Percentiles rank a stretch among this genome's conserved stretches.
Evolutionary conservation across 805 yeast genomes (phyloP).

Genomic region (Ogataea sp.): DNA sequence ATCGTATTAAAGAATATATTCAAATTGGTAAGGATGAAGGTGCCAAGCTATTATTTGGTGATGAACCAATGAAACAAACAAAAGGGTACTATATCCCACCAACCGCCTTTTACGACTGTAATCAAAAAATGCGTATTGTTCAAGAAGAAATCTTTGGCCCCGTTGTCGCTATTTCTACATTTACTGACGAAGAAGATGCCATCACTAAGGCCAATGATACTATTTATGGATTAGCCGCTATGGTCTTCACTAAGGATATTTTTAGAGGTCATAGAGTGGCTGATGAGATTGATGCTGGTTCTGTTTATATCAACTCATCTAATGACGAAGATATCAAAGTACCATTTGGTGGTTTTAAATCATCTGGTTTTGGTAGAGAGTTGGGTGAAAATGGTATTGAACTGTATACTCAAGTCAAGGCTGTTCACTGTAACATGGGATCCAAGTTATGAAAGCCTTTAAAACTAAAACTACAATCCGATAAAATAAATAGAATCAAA

Average conservation of each 20-base stretch:
- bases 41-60: slow-evolving; percentile 37
- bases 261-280: slow-evolving; percentile 60
- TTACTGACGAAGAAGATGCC: slow-evolving; percentile 61
- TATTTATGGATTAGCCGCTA: slow-evolving; percentile 75
- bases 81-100: slow-evolving; percentile 69
- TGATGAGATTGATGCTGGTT: slow-evolving; percentile 53
- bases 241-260: slow-evolving; percentile 66
- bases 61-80: slow-evolving; percentile 31
- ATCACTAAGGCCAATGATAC: slow-evolving; percentile 62
- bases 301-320: slow-evolving; percentile 62
- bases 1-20: slow-evolving; percentile 39
- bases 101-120: slow-evolving; percentile 67
- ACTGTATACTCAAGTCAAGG: slow-evolving; percentile 67
- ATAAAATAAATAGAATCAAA: background rate
- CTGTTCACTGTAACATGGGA: slow-evolving; percentile 50
- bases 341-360: slow-evolving; percentile 78
- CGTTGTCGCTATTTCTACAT: slow-evolving; percentile 62
- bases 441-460: background rate
- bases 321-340: slow-evolving; percentile 57
- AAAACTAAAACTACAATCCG: background rate
- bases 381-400: slow-evolving; percentile 67
- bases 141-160: slow-evolving; percentile 88
- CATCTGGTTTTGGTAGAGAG: slow-evolving; percentile 77
- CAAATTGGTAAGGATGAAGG: slow-evolving; percentile 39
- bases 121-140: slow-evolving; percentile 55